Evolutionary conservation across 768 basidiomycete genomes (phyloP).

Genomic region (Mycena venus): DNA sequence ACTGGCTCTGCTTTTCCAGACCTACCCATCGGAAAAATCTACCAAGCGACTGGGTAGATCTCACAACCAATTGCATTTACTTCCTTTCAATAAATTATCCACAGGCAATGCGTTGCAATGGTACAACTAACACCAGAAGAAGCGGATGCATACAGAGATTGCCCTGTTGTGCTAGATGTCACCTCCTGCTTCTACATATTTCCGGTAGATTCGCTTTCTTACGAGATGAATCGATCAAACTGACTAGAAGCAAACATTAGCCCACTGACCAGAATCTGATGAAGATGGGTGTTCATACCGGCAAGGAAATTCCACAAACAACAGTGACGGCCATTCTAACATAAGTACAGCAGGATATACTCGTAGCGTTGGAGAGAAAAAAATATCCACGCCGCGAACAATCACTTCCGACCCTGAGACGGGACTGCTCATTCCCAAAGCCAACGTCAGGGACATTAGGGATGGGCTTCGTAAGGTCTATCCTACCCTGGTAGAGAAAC

Average conservation of each 20-base stretch:
- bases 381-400: constrained; percentile 85
- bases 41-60: constrained; percentile 84
- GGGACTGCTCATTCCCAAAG: constrained; percentile 77
- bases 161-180: constrained; percentile 83
- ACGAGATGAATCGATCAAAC: background rate
- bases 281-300: constrained; percentile 81
- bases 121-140: constrained; percentile 84
- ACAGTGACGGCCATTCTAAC: background rate
- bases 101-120: constrained; percentile 84
- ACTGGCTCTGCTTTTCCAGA: constrained; percentile 83
- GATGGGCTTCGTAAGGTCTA: constrained; percentile 69
- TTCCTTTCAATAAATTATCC: background rate
- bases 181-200: constrained; percentile 85
- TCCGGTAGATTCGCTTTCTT: constrained; percentile 63
- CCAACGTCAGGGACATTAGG: constrained; percentile 64
- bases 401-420: constrained; percentile 68
- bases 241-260: constrained; percentile 48
- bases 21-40: constrained; percentile 61
- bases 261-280: constrained; percentile 78
- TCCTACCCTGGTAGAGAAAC: constrained; percentile 82
- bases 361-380: constrained; percentile 49
- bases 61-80: constrained; percentile 24
- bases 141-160: constrained; percentile 67
- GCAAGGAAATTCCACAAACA: background rate
- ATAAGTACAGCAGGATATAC: constrained; percentile 70